phyloP scores from a whole-genome alignment of 1,284 basidiomycete species.

The Ceratobasidium sp. region DNA sequence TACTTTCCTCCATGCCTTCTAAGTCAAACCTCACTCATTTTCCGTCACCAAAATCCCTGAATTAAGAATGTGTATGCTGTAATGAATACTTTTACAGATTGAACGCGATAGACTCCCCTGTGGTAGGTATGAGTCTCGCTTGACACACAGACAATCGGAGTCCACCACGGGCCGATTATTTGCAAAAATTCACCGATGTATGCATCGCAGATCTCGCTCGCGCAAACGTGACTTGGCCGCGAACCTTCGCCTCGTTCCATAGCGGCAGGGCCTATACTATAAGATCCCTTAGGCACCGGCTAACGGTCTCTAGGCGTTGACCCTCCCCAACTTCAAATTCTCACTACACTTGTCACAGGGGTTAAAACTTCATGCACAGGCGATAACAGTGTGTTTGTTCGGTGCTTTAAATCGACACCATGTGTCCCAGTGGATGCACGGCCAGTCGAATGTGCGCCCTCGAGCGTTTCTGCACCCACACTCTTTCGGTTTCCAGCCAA shows the following conservation, averaged over 20 bases:
- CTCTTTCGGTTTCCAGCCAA: constrained; percentile 12
- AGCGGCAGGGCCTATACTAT: constrained; percentile 14
- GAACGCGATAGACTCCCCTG: no score
- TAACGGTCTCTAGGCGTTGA: no score
- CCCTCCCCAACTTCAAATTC: not conserved
- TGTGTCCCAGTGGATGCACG: constrained; percentile 1
- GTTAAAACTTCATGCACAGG: constrained; percentile 41
- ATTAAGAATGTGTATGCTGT: no score
- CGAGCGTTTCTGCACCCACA: constrained; percentile 3
- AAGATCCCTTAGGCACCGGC: constrained; percentile 2
- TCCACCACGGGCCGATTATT: not conserved
- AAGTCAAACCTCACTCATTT: no score
- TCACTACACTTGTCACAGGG: constrained; percentile 30
- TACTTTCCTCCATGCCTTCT: no score
- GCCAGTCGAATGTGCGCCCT: constrained; percentile 22
- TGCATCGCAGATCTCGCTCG: constrained; percentile 14
- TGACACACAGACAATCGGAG: no score
- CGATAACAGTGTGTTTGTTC: constrained; percentile 37
- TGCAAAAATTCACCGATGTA: constrained; percentile 8
- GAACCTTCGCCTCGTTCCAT: constrained; percentile 17
- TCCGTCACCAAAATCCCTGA: no score
- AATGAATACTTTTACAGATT: no score
- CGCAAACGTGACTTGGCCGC: constrained; percentile 18
- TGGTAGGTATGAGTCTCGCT: no score
- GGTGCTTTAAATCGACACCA: constrained; percentile 37